phyloP scores from a whole-genome alignment of 1,284 basidiomycete species.

The Rhodotorula sp. region DNA sequence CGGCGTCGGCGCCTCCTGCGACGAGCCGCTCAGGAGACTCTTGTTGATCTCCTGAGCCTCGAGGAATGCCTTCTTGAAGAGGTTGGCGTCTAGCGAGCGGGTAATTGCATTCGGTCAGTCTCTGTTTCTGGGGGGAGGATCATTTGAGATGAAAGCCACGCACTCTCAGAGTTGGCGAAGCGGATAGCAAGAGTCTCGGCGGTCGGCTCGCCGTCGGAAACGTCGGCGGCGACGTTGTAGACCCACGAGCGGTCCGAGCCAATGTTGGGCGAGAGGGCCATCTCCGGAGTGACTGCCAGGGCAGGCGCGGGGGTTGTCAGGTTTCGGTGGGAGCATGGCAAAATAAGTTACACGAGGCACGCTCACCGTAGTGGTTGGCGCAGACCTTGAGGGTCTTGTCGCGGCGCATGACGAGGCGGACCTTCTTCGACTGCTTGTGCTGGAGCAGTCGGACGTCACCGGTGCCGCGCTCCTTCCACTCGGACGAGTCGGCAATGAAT shows the following conservation, averaged over 20 bases:
- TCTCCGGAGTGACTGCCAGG: constrained; percentile 73
- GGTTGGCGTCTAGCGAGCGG: constrained; percentile 84
- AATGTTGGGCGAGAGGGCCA: constrained; percentile 96
- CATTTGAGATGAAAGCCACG: no score
- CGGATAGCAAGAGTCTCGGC: constrained; percentile 96
- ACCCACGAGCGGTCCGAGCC: constrained; percentile 99
- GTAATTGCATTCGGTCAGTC: background rate
- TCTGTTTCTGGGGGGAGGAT: no score
- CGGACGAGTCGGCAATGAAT: constrained; percentile 73
- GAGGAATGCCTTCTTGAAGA: constrained; percentile 86
- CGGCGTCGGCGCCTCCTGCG: constrained; percentile 41
- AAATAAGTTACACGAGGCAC: no score
- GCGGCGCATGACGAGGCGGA: constrained; percentile 96
- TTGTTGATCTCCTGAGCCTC: constrained; percentile 70
- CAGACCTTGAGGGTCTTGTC: constrained; percentile 99
- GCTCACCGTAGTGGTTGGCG: constrained; percentile 93
- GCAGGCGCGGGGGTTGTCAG: background rate
- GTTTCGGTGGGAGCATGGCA: background rate
- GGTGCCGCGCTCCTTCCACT: constrained; percentile 97
- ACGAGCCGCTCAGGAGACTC: constrained; percentile 51
- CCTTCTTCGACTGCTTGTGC: constrained; percentile 85
- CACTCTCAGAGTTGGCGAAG: constrained; percentile 95
- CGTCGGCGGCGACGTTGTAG: constrained; percentile 87
- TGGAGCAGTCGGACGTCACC: constrained; percentile 85
- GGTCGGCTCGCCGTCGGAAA: constrained; percentile 81